Evolutionary conservation across 2,329 filamentous ascomycete species (phyloP), one percentile per base, ranked within the genome.

Genomic region (Penicillium capsulatum): DNA sequence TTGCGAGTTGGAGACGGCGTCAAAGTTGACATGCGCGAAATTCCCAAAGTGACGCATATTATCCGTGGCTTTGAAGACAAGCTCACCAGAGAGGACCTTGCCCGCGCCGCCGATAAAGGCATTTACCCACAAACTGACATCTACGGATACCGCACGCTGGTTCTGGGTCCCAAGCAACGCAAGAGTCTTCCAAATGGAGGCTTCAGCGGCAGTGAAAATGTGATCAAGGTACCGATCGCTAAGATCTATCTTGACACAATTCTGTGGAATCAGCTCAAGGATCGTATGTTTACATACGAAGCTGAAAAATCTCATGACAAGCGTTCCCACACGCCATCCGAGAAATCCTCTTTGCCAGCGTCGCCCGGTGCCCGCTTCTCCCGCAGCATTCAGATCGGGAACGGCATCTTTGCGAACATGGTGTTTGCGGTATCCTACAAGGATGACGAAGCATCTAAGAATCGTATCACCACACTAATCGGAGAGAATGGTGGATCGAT

Each of bases 391-490:
- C 51, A 57, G 15, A 48, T 46, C 44, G 51, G 31, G 3, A 57
- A 52, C 13, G 69, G 70, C 2, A 47, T 94, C 0, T 95, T 97
- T 55, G 67, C 76, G 1, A 80, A 82, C 29, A 95, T 96, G 89
- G 80, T 80, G 0, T 96, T 97, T 64, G 89, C 89, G 0, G 76
- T 95, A 8, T 91, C 88, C 0, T 86, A 88, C 46, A 69, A 72
- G 2, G 72, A 76, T 1, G 73, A 79, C 36, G 74, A 72, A 11
- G 67, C 67, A 7, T 74, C 79, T 13, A 78, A 79, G 61, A 55
- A 78, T 48, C 57, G 69, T 33, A 61, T 92, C 2, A 77, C 77
- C 22, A 71, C 70, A 1, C 69, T 79, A 34, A 89, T 97, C 38
- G 65, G 71, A 2, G 73, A 77, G 4, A 80, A 86, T 34, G 91